phyloP scores from a whole-genome alignment of 192 early-diverging fungal genomes.

The Cetraspora pellucida region DNA sequence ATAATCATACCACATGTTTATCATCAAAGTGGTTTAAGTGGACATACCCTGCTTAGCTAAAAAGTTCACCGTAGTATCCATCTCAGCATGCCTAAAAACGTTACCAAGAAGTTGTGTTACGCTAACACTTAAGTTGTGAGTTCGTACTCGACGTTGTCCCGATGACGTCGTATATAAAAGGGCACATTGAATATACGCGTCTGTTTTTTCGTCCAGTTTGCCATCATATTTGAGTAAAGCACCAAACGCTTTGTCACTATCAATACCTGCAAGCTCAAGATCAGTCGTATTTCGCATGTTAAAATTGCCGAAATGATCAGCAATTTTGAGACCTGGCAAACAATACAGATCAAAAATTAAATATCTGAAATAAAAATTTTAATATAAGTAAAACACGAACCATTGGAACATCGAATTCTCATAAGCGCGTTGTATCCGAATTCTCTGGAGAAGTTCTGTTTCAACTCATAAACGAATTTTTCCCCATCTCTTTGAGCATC shows the following conservation, averaged over 20 bases:
- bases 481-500: conserved; percentile 69
- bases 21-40: too few species aligned
- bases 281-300: conserved; percentile 91
- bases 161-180: conserved; percentile 90
- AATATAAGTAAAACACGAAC: conserved; percentile 37
- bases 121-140: conserved; percentile 83
- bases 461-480: conserved; percentile 75
- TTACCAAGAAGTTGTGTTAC: conserved; percentile 75
- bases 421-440: conserved; percentile 88
- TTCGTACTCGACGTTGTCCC: conserved; percentile 88
- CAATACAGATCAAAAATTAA: neutral
- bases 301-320: conserved; percentile 93
- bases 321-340: conserved; percentile 65
- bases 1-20: too few species aligned
- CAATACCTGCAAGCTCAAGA: conserved; percentile 88
- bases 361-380: neutral
- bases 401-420: conserved; percentile 89
- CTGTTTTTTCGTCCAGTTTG: conserved; percentile 81
- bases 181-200: conserved; percentile 88
- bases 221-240: conserved; percentile 85
- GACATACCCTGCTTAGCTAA: conserved; percentile 72
- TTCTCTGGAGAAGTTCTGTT: conserved; percentile 67
- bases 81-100: conserved; percentile 87
- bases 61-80: conserved; percentile 90
- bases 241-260: conserved; percentile 81